Conservation (phyloP, 2,329 filamentous ascomycete species). For the Pseudopithomyces chartarum region DNA sequence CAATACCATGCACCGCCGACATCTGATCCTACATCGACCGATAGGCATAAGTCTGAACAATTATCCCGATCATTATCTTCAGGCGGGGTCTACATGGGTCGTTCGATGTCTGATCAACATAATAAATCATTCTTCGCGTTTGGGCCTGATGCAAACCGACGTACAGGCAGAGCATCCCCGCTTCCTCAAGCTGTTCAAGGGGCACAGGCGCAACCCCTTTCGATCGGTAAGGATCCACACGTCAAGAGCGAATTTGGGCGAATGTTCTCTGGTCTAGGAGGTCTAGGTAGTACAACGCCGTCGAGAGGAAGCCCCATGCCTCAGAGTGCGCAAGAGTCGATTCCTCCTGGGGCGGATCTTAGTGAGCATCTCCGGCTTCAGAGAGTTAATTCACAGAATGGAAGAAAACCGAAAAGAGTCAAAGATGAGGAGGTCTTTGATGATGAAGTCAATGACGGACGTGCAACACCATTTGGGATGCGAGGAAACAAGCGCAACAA, state of each 20-base stretch:
- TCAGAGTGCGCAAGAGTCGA: constrained; percentile 32
- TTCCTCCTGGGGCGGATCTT: constrained; percentile 33
- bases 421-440: constrained; percentile 76
- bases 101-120: constrained; percentile 48
- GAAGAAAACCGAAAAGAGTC: constrained; percentile 60
- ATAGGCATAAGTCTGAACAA: constrained; percentile 40
- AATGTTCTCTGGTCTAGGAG: constrained; percentile 93
- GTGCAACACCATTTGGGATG: constrained; percentile 63
- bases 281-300: constrained; percentile 63
- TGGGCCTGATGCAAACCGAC: constrained; percentile 73
- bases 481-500: constrained; percentile 71
- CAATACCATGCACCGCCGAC: constrained; percentile 47
- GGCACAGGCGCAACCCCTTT: constrained; percentile 78
- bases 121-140: constrained; percentile 75
- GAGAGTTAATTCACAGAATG: constrained; percentile 45
- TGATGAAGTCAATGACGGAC: constrained; percentile 68
- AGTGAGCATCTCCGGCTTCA: constrained; percentile 37
- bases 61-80: constrained; percentile 43
- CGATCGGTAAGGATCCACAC: constrained; percentile 79
- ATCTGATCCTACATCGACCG: constrained; percentile 42
- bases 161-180: constrained; percentile 83
- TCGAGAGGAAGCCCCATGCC: constrained; percentile 57
- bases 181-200: constrained; percentile 93
- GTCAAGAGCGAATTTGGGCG: constrained; percentile 95
- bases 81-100: constrained; percentile 30